Evolutionary conservation across 2,329 filamentous ascomycete species (phyloP).

Genomic region (Alternaria brassicae): DNA sequence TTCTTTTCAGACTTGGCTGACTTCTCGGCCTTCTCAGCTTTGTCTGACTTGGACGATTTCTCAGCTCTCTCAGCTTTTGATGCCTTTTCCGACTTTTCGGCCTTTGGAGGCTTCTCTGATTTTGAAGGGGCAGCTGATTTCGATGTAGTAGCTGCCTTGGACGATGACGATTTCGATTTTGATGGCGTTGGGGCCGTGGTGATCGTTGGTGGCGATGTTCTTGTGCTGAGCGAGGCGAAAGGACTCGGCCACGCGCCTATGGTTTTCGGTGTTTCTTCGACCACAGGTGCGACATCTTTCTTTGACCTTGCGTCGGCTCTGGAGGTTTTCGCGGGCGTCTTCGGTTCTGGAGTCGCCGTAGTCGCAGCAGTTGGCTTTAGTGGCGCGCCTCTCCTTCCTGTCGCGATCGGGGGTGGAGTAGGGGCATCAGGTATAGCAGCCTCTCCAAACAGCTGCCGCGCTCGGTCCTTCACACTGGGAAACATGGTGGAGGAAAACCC

Average conservation of each 20-base stretch:
- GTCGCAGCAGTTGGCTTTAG: conserved; percentile 14
- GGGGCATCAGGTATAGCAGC: conserved; percentile 5
- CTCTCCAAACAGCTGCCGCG: conserved; percentile 17
- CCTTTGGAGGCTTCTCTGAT: conserved; percentile 9
- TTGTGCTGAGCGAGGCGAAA: conserved; percentile 10
- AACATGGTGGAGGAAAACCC: conserved; percentile 22
- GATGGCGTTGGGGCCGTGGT: conserved; percentile 8
- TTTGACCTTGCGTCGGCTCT: conserved; percentile 5
- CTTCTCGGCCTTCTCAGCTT: conserved; percentile 9
- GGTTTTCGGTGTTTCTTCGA: conserved; percentile 12
- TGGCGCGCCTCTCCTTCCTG: conserved; percentile 17
- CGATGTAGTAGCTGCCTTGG: conserved; percentile 1
- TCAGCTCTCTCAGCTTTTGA: background rate
- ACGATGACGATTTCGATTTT: conserved; percentile 11
- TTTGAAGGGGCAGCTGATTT: conserved; percentile 9
- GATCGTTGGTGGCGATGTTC: conserved; percentile 6
- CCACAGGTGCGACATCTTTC: conserved; percentile 4
- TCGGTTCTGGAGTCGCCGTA: conserved; percentile 14
- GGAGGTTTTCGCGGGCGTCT: conserved; percentile 4
- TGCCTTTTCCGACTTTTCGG: background rate
- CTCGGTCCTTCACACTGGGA: conserved; percentile 32
- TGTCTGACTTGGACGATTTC: conserved; percentile 3
- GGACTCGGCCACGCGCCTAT: conserved; percentile 18
- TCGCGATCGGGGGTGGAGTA: conserved; percentile 15
- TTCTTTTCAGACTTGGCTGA: conserved; percentile 5